Conservation (phyloP, 768 basidiomycete species). For the Mycena vulgaris region DNA sequence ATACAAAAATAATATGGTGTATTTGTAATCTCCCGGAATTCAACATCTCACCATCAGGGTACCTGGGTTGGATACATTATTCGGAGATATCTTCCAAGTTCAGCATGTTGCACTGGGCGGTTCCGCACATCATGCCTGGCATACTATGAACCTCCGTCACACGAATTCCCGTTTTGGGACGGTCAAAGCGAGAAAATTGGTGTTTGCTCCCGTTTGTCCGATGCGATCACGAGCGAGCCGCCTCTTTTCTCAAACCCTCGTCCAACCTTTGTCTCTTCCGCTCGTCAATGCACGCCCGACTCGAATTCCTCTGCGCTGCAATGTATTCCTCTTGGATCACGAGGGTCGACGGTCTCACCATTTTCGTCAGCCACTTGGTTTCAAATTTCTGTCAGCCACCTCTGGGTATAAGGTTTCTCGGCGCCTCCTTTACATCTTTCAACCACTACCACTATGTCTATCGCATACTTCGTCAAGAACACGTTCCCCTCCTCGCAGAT, state of each 20-base stretch:
- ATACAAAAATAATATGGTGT: neutral
- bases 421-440: neutral
- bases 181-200: constrained; percentile 6
- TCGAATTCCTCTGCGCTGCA: neutral
- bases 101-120: no score
- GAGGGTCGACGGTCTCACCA: neutral
- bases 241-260: neutral
- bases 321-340: no score
- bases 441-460: neutral
- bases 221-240: neutral
- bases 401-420: no score
- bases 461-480: neutral
- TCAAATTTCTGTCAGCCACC: no score
- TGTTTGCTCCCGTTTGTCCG: neutral
- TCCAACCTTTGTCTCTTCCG: neutral
- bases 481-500: no score
- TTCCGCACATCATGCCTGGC: no score
- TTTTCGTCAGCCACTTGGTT: neutral
- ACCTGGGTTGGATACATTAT: no score
- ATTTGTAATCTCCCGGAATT: neutral
- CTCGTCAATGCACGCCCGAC: neutral
- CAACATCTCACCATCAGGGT: no score
- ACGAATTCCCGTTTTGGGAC: neutral
- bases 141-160: no score
- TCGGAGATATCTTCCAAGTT: no score